Base-by-base conservation (phyloP, 192 early-diverging fungal genomes). In the Chytriomyces sp. region DNA sequence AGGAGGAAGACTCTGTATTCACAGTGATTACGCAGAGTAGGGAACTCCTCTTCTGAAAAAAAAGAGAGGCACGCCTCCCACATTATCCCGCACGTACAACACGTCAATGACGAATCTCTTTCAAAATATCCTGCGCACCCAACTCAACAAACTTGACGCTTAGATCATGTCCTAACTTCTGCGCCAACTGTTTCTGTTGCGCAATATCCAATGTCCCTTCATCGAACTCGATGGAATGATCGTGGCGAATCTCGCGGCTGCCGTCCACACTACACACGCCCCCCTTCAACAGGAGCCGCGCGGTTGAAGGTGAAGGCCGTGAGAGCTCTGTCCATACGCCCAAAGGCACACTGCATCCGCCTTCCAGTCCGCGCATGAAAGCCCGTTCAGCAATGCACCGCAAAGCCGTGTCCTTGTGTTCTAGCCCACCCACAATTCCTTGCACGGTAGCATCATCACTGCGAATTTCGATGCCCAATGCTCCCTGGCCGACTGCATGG, bases 301-400 rank as follows among this genome's bases (percentile, higher is more conserved):
- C 41, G 57, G 25, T 79, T 72, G 39, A 57, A 58, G n/a, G 34
- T 32, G 39, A 39, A 26, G 31, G 19, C 1, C 53, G 34, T 4
- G 10, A 10, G 26, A 56, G 70, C 19, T 72, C 59, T 33, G 82
- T 85, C 74, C 60, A 86, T 17, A 96, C 94, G 36, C 95, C 96
- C 69, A 98, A 89, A 3, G 96, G 95, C 52, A 98, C 94, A 56
- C 88, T 91, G 82, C 96, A 98, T 3, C 96, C 96, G 39, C 96
- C 96, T 81, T 99, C 94, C 28, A 99, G 79, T 34, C 77, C 83
- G 1, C 80, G 59, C 94, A 96, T 94, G 70, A 96, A 84, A 38
- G 89, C 80, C 14, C 94, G 92, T 75, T 99, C 95, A 8, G 91
- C 89, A 38, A 84, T 74, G 62, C 93, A 94, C 49, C 85, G 75